These are phyloP conservation scores for Biscutella laevigata DNA, from an alignment of 441 rosid species.

Conservation along the genomic window DNA sequence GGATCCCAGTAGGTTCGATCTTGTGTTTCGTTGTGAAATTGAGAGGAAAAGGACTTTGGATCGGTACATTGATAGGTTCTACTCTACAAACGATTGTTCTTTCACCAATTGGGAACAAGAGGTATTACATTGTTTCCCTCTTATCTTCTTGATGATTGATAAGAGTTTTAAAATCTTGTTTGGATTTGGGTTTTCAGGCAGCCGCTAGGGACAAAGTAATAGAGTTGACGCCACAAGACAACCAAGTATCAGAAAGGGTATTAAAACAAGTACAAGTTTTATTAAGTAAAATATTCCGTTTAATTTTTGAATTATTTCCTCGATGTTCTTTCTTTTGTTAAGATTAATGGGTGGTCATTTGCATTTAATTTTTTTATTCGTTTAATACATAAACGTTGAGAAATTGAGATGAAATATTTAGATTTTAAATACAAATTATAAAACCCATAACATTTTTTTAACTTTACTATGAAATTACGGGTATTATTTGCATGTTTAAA, in stretches of 20 bases:
- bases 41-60: slow-evolving; percentile 52
- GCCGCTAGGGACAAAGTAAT: slow-evolving; percentile 27
- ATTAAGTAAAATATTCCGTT: too few species aligned
- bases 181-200: slow-evolving; percentile 17
- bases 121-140: slow-evolving; percentile 24
- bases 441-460: too few species aligned
- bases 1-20: slow-evolving; percentile 33
- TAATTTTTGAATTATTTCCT: too few species aligned
- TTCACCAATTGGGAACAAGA: slow-evolving; percentile 43
- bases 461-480: too few species aligned
- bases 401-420: too few species aligned
- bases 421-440: too few species aligned
- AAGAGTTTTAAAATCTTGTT: neutral
- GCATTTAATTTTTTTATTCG: too few species aligned
- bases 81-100: slow-evolving; percentile 26
- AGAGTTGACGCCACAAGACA: slow-evolving; percentile 16
- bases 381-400: too few species aligned
- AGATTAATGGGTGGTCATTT: too few species aligned
- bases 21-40: slow-evolving; percentile 31
- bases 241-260: slow-evolving; percentile 6
- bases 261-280: slow-evolving; percentile 6
- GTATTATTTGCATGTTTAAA: too few species aligned
- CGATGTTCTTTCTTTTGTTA: too few species aligned
- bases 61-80: slow-evolving; percentile 36
- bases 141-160: neutral